Base-by-base conservation (phyloP, 345 rosid genomes). In the Toxicodendron radicans region DNA sequence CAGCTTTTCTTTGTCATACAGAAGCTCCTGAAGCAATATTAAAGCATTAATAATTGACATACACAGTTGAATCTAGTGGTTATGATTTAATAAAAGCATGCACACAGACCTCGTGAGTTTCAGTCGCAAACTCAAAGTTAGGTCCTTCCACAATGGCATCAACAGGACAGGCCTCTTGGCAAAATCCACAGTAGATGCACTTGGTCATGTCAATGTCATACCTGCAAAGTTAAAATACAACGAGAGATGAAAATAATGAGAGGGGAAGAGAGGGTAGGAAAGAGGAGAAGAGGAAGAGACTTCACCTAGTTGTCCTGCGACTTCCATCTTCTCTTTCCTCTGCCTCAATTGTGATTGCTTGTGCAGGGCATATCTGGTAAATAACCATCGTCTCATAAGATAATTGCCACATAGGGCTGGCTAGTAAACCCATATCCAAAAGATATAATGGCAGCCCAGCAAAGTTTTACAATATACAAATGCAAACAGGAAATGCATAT, bases 131-230 rank as follows among this genome's bases (percentile, higher is more conserved):
- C 80, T 95, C 98, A 14, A 95, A 93, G 90, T 91, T 91, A 60
- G 98, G 99, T 73, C 98, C 98, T 86, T 95, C 97, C 2, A 95
- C 97, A 73, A 93, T 93, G 76, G 99, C 99, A 80, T 93, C 98
- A 72, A 95, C 98, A 59, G 99, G 99, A 86, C 98, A 95, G 23
- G 98, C 98, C 84, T 93, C 98, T 88, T 93, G 97, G 93, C 98
- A 95, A 76, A 93, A 94, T 54, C 98, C 99, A 79, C 97, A 91
- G 80, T 95, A 95, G 80, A 93, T 95, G 85, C 99, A 93, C 71
- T 95, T 93, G 16, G 99, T 95, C 99, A 88, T 95, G 86, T 91
- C 97, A 41, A 95, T 93, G 79, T 93, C 97, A 27, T 93, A 92
- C 86, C 97, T 95, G 82, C 49, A 79, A 54, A 74, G 73, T 66